These are phyloP conservation scores for Arabidopsis suecica DNA, from an alignment of 345 rosid species.

Conservation along the genomic window DNA sequence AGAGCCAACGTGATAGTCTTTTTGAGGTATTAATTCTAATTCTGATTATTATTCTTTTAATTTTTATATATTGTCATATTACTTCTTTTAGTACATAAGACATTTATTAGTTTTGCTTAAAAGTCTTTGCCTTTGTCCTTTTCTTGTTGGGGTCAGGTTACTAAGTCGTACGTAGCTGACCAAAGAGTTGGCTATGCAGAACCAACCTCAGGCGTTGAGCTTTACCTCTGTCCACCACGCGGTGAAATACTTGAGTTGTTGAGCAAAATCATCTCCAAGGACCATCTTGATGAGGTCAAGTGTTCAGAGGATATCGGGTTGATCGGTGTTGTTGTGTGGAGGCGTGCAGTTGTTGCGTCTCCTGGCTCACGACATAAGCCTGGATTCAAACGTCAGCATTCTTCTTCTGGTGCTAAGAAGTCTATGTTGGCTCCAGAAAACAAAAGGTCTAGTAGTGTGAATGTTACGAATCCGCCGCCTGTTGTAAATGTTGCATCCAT, in stretches of 20 bases:
- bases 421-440: conserved; percentile 30
- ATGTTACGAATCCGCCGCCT: conserved; percentile 29
- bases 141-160: conserved; percentile 51
- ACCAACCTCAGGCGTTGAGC: conserved; percentile 80
- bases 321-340: conserved; percentile 93
- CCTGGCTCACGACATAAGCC: conserved; percentile 61
- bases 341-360: conserved; percentile 64
- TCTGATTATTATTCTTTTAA: not conserved
- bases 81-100: not conserved
- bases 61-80: not conserved
- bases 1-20: conserved; percentile 60
- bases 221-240: conserved; percentile 81
- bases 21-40: conserved; percentile 57
- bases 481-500: conserved; percentile 24
- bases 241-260: conserved; percentile 63
- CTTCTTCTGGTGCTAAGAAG: conserved; percentile 36
- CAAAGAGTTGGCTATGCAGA: conserved; percentile 90
- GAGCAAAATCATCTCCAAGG: conserved; percentile 71
- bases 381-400: conserved; percentile 40
- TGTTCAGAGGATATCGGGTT: conserved; percentile 66
- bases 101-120: conserved; percentile 11
- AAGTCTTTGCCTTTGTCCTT: conserved; percentile 25
- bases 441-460: conserved; percentile 15
- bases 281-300: conserved; percentile 62
- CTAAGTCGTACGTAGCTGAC: conserved; percentile 72